Conservation (phyloP, 108 stramenopile species). For the Skeletonema potamos region DNA sequence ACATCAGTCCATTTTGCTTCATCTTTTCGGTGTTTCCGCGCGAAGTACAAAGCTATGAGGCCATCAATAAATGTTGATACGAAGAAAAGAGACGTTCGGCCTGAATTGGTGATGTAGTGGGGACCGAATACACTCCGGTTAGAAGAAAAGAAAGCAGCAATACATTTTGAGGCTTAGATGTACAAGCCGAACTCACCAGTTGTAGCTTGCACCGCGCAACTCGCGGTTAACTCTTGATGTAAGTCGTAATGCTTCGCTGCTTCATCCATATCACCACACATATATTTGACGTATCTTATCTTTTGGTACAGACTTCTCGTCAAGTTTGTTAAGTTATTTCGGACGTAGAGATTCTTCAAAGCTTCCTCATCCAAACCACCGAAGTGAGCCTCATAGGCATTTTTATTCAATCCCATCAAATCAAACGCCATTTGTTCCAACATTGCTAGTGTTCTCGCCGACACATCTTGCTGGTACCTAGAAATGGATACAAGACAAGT, state of each 20-base stretch:
- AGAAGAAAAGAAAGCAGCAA: neutral
- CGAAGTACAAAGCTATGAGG: slow-evolving; percentile 40
- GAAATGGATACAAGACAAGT: neutral
- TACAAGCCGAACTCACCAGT: neutral
- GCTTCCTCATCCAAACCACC: neutral
- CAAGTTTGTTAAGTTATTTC: neutral
- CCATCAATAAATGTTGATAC: slow-evolving; percentile 47
- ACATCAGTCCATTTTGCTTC: slow-evolving; percentile 28
- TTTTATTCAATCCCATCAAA: neutral
- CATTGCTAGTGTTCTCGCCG: neutral
- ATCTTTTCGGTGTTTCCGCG: slow-evolving; percentile 23
- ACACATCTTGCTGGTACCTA: neutral
- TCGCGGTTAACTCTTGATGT: neutral
- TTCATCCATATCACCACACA: neutral
- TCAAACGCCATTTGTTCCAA: neutral
- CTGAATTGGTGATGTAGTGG: neutral
- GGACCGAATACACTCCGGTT: neutral
- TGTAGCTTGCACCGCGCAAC: neutral
- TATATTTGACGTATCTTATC: neutral
- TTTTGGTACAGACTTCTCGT: neutral
- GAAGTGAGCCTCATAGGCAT: neutral
- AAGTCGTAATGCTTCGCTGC: neutral
- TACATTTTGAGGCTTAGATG: neutral
- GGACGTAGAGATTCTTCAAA: neutral
- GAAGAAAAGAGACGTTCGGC: slow-evolving; percentile 3